A percentile compares a stretch with the other conserved stretches of the same genome.
Conservation (phyloP, 495 filamentous ascomycete species). For the Filosporella fistucella region DNA sequence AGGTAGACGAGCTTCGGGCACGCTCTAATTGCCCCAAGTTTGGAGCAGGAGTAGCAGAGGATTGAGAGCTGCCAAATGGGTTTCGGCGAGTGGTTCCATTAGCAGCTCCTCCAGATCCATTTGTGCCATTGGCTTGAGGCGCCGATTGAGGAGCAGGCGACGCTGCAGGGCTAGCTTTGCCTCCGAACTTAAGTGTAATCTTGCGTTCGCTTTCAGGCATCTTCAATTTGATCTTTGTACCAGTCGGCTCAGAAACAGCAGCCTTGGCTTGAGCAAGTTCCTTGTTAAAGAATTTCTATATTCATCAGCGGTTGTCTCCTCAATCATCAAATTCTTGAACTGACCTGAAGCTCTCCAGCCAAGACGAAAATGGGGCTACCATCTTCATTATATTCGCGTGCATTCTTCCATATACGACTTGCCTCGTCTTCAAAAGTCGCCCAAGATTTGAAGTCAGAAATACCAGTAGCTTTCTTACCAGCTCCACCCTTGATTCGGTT, state of each 20-base stretch:
- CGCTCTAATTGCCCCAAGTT: constrained; percentile 29
- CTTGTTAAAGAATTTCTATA: constrained; percentile 57
- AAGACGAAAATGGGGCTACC: constrained; percentile 70
- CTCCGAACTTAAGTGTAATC: constrained; percentile 50
- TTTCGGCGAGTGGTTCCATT: constrained; percentile 20
- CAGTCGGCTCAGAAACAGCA: constrained; percentile 55
- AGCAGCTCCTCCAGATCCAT: neutral
- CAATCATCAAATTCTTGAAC: too few species aligned
- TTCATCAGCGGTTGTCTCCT: too few species aligned
- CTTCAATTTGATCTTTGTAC: constrained; percentile 76
- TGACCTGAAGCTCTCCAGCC: constrained; percentile 71
- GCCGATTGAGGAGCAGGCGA: constrained; percentile 53
- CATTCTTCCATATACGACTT: constrained; percentile 79
- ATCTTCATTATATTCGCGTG: constrained; percentile 84
- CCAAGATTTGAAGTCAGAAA: constrained; percentile 74
- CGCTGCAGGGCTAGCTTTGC: constrained; percentile 41
- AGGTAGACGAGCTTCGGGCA: constrained; percentile 37
- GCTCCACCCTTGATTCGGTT: constrained; percentile 66
- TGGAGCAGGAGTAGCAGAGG: constrained; percentile 23
- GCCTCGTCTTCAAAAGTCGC: constrained; percentile 72
- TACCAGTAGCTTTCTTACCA: constrained; percentile 55
- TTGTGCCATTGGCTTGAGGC: constrained; percentile 33
- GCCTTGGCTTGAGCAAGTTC: constrained; percentile 65
- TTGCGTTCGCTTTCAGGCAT: constrained; percentile 41
- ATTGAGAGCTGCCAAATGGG: constrained; percentile 17